Evolutionary conservation across 2,329 filamentous ascomycete genomes (phyloP).

Genomic region (Fusarium compactum): DNA sequence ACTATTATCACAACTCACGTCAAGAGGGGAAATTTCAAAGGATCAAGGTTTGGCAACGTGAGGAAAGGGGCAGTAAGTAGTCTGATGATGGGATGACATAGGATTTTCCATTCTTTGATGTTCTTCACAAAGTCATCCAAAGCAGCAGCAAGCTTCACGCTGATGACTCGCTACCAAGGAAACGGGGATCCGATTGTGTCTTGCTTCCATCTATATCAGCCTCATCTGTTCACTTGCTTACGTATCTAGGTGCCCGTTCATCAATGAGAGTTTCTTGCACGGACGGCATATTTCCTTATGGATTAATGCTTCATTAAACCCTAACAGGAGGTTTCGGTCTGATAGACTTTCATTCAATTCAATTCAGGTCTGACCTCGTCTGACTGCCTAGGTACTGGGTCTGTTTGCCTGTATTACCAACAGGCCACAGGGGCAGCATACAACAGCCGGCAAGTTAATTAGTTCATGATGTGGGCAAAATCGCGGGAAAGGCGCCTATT

Average conservation of each 20-base stretch:
- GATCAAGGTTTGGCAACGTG: neutral
- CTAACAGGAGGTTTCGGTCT: neutral
- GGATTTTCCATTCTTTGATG: neutral
- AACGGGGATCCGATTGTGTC: neutral
- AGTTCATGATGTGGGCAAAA: neutral
- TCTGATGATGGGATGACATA: neutral
- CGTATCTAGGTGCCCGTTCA: neutral
- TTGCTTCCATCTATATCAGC: neutral
- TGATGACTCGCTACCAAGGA: neutral
- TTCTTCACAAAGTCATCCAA: neutral
- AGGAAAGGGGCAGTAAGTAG: neutral
- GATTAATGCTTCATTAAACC: neutral
- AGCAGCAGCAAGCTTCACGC: neutral
- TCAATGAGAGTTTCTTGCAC: neutral
- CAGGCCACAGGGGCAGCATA: neutral
- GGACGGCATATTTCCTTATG: neutral
- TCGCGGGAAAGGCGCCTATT: neutral
- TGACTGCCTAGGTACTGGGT: neutral
- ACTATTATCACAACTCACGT: conserved; percentile 13
- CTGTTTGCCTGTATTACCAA: neutral
- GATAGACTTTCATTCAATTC: neutral
- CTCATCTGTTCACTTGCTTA: neutral
- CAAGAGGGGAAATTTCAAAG: conserved; percentile 6
- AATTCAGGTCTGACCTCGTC: conserved; percentile 7
- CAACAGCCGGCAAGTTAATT: neutral